phyloP scores from a whole-genome alignment of 192 early-diverging fungal genomes.

The Umbelopsis vinacea region DNA sequence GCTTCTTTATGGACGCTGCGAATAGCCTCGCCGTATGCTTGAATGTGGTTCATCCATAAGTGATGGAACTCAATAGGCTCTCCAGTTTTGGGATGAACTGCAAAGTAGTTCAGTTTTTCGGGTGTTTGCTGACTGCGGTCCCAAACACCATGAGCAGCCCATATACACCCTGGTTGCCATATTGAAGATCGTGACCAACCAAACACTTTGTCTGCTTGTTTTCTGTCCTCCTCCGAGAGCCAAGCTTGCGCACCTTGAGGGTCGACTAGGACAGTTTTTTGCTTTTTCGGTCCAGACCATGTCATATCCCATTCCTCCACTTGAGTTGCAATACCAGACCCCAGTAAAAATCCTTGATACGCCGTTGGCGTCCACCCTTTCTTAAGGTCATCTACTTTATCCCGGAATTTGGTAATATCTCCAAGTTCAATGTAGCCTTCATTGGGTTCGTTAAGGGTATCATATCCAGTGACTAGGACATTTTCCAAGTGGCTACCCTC shows the following conservation, averaged over 20 bases:
- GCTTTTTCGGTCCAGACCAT: conserved; percentile 53
- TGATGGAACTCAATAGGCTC: conserved; percentile 37
- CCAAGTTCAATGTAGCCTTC: conserved; percentile 51
- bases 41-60: conserved; percentile 49
- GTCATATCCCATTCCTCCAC: conserved; percentile 56
- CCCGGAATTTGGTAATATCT: conserved; percentile 48
- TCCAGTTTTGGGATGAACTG: conserved; percentile 42
- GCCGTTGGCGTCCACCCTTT: conserved; percentile 59
- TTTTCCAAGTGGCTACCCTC: conserved; percentile 46
- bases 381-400: conserved; percentile 44
- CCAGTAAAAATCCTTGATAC: conserved; percentile 56
- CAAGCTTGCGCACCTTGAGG: conserved; percentile 47
- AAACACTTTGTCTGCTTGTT: conserved; percentile 36
- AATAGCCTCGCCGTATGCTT: conserved; percentile 42
- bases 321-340: conserved; percentile 45
- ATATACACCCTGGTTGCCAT: conserved; percentile 55
- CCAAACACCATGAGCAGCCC: conserved; percentile 61
- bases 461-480: conserved; percentile 56
- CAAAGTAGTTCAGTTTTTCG: conserved; percentile 51
- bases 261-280: conserved; percentile 44
- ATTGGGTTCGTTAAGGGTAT: conserved; percentile 62
- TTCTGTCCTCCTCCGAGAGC: conserved; percentile 41
- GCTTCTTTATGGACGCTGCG: conserved; percentile 51
- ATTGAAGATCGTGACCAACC: conserved; percentile 49
- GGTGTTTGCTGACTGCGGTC: conserved; percentile 30